Evolutionary conservation across 495 filamentous ascomycete genomes (phyloP).

Genomic region (Cetradonia linearis): DNA sequence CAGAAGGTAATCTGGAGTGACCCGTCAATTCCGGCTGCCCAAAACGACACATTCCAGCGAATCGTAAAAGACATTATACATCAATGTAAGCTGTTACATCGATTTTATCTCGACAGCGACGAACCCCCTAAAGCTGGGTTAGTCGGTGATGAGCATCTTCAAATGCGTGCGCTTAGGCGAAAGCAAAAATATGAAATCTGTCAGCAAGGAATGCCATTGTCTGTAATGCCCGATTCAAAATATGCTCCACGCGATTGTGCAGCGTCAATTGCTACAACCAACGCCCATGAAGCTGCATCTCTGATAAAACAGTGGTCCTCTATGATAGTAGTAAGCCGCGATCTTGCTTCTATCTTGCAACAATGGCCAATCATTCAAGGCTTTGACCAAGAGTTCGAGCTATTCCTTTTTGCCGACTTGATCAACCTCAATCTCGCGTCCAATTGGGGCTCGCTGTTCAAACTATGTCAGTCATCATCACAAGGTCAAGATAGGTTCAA

Average conservation of each 20-base stretch:
- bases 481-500: slow-evolving; percentile 22
- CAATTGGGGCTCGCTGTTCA: slow-evolving; percentile 38
- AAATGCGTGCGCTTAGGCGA: slow-evolving; percentile 1
- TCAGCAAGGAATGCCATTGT: neutral
- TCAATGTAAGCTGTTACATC: slow-evolving; percentile 29
- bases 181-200: slow-evolving; percentile 2
- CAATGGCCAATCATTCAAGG: slow-evolving; percentile 35
- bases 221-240: slow-evolving; percentile 2
- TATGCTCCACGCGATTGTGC: slow-evolving; percentile 20
- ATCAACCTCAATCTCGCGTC: slow-evolving; percentile 29
- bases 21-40: slow-evolving; percentile 38
- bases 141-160: slow-evolving; percentile 11
- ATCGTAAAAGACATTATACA: slow-evolving; percentile 35
- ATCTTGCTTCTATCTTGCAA: slow-evolving; percentile 30
- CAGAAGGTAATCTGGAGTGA: slow-evolving; percentile 40
- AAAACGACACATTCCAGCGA: slow-evolving; percentile 41
- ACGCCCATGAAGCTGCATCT: slow-evolving; percentile 28
- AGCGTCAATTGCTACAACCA: neutral
- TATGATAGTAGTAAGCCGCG: slow-evolving; percentile 20
- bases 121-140: neutral
- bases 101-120: slow-evolving; percentile 24
- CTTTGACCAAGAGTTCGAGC: slow-evolving; percentile 28
- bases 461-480: slow-evolving; percentile 23
- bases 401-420: slow-evolving; percentile 26
- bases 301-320: slow-evolving; percentile 27